phyloP scores from a whole-genome alignment of 257 asterid species.

The Solanum pinnatisectum region DNA sequence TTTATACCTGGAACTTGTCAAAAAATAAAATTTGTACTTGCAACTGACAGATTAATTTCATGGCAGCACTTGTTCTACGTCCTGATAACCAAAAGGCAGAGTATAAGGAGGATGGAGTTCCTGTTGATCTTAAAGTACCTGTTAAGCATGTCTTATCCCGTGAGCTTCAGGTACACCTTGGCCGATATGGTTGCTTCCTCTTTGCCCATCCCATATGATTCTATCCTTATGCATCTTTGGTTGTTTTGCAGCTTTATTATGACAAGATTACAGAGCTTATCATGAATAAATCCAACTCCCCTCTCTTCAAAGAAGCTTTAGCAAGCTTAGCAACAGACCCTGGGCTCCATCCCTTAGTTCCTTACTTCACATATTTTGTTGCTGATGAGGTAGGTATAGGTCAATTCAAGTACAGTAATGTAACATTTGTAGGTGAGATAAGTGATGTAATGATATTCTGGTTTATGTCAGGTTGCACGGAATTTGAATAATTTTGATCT shows the following conservation, averaged over 20 bases:
- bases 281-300: constrained; percentile 57
- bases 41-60: not conserved
- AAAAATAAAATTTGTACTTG: not conserved
- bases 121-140: constrained; percentile 81
- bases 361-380: constrained; percentile 84
- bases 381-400: constrained; percentile 69
- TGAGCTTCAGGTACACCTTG: constrained; percentile 77
- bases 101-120: constrained; percentile 72
- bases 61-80: constrained; percentile 50
- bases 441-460: constrained; percentile 1
- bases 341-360: constrained; percentile 95
- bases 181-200: constrained; percentile 6
- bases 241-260: constrained; percentile 77
- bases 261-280: constrained; percentile 92
- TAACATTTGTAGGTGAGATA: not conserved
- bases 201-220: constrained; percentile 5
- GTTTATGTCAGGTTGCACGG: constrained; percentile 67
- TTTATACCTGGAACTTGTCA: not conserved
- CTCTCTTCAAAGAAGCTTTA: constrained; percentile 70
- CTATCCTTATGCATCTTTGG: constrained; percentile 1
- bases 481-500: constrained; percentile 60
- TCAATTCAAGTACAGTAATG: not conserved
- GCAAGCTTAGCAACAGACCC: constrained; percentile 95
- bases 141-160: constrained; percentile 92
- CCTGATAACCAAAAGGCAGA: constrained; percentile 68